Evolutionary conservation across 2,329 filamentous ascomycete genomes (phyloP), one percentile per base, ranked within the genome.

Genomic region (Fusarium brachygibbosum): DNA sequence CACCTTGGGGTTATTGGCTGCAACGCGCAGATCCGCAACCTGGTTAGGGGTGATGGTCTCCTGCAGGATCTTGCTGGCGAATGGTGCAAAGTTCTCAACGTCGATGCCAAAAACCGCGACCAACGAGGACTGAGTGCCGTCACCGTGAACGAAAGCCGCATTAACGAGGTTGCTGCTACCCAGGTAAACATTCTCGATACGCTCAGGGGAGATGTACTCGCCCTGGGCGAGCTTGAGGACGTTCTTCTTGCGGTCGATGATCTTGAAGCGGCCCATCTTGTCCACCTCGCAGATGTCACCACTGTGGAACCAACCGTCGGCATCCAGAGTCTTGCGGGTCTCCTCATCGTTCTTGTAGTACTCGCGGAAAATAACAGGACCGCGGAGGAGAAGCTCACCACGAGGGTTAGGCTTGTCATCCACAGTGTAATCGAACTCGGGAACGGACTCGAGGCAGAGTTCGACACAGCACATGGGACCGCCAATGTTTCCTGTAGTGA

Each of bases 221-320:
- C 96, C 96, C 81, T 99, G 96, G 0, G 95, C 91, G 58, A 99
- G 88, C 87, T 99, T 99, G 77, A 99, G 89, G n/a, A 99, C 93
- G 81, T 98, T 98, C 91, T 99, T 99, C 82, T 94, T 91, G 75
- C 96, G 94, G 81, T 99, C 96, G 75, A 99, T 91, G 80, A 99
- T 97, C 80, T 88, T 90, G 84, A 98, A 91, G 64, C 94, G 93
- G 66, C 96, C 96, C 76, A 92, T 81, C 71, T 90, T 89, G 80
- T 99, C 96, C 25, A 99, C 85, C 69, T 90, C 88, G 76, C 90
- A 93, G 70, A 99, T 95, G 75, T 99, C 96, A 57, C 96, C 96
- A 1, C 94, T 98, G 78, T 92, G 92, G 87, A 99, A 98, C 96
- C 96, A 99, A 66, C 96, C 96, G 70, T 98, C 94, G 32, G 90